Conservation (phyloP, 805 yeast genomes). For the Candida odintsovae region DNA sequence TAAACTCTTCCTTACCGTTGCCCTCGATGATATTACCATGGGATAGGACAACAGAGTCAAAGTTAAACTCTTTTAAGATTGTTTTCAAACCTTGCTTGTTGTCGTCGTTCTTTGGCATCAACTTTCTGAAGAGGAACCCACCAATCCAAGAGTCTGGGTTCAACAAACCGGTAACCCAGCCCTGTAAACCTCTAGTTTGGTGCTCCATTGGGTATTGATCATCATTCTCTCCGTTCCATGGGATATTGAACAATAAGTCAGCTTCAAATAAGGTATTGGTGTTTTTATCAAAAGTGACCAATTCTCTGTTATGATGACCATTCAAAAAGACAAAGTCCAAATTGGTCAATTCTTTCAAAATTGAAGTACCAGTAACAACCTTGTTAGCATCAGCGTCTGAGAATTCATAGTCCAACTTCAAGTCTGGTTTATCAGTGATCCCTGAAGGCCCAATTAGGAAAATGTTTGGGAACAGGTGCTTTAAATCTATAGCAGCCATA, state of each 20-base stretch:
- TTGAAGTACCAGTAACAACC: slow-evolving; percentile 26
- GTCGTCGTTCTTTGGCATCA: slow-evolving; percentile 14
- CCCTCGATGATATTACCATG: slow-evolving; percentile 54
- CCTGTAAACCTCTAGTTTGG: slow-evolving; percentile 41
- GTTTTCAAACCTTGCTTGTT: slow-evolving; percentile 13
- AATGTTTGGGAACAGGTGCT: slow-evolving; percentile 41
- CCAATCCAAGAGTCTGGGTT: slow-evolving; percentile 38
- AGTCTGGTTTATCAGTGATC: slow-evolving; percentile 28
- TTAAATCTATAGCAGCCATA: slow-evolving; percentile 51
- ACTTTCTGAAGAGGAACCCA: slow-evolving; percentile 22
- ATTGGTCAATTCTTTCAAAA: slow-evolving; percentile 36
- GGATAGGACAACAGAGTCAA: slow-evolving; percentile 46
- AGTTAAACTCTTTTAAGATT: slow-evolving; percentile 32
- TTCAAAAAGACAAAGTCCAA: slow-evolving; percentile 56
- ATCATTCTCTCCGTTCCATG: slow-evolving; percentile 41
- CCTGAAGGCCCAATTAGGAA: slow-evolving; percentile 48
- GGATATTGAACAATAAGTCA: slow-evolving; percentile 56
- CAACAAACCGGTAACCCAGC: slow-evolving; percentile 32
- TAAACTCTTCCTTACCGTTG: slow-evolving; percentile 24
- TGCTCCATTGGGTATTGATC: slow-evolving; percentile 39
- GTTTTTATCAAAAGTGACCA: slow-evolving; percentile 42
- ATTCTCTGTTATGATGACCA: slow-evolving; percentile 51
- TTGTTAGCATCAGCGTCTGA: slow-evolving; percentile 29
- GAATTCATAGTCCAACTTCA: slow-evolving; percentile 36
- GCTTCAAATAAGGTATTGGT: slow-evolving; percentile 50